Evolutionary conservation across 768 basidiomycete species (phyloP), one percentile per base, ranked within the genome.

Genomic region (Sistotremastrum suecicum): DNA sequence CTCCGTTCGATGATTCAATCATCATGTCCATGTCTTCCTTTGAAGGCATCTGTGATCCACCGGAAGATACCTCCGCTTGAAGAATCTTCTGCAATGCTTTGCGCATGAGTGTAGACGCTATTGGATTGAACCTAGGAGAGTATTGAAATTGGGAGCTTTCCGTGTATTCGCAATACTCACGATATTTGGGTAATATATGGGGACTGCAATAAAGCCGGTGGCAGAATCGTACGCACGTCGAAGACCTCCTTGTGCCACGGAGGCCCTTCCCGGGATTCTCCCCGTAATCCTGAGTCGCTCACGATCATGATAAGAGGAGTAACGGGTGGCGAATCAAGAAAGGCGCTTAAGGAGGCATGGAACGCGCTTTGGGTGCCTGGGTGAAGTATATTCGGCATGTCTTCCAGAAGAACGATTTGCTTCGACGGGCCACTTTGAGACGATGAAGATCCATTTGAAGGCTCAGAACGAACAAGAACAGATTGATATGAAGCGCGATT

Each of bases 371-470:
- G 80, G 0, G 81, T 86, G 28, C 69, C 64, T 4, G 66, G 60
- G 61, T 90, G 88, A 4, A 88, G 66, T 45, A 97, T 75, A 57
- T 98, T 97, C 0, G 94, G 95, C 1, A 99, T 71, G 47, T 92
- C 85, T 62, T 92, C 88, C 5, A 95, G 66, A 3, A 97, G 75
- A 44, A 97, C 71, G 5, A 92, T 56, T 34, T 78, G 77, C 0
- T 70, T 72, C 51, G 53, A 38, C 11, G 47, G 37, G 35, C 43
- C n/a, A 9, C 38, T 43, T 12, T 44, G 34, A 48, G 52, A 4
- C 37, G 42, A 8, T 37, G 42, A 12, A 34, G 46, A 29, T 7
- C 43, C 37, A 32, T 48, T 46, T 34, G 42, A 43, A 12, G 47
- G 42, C 51, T 5, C 50, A 28, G 5, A 48, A 39, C 4, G 55